These are phyloP conservation scores for Kingdonia uniflora DNA, from an alignment of 164 flowering plant genomes.

Conservation along the genomic window DNA sequence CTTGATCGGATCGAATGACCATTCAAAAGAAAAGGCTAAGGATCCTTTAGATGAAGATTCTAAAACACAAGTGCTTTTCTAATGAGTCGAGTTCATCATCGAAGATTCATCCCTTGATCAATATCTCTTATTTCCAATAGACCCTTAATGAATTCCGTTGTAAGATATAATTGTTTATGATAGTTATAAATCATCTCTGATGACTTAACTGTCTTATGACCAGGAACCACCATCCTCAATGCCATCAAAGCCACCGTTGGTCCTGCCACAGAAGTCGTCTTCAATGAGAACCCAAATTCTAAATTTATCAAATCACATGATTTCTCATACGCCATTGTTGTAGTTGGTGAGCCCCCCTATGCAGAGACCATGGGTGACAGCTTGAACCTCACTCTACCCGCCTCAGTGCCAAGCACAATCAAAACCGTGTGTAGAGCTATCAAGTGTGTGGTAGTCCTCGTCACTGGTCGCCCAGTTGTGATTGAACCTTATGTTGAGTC, in stretches of 20 bases:
- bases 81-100: no score
- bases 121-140: no score
- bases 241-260: slow-evolving; percentile 28
- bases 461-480: slow-evolving; percentile 39
- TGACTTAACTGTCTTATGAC: no score
- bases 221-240: slow-evolving; percentile 4
- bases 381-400: slow-evolving; percentile 25
- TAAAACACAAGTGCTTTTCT: no score
- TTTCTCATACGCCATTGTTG: slow-evolving; percentile 37
- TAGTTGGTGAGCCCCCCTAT: slow-evolving; percentile 38
- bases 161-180: no score
- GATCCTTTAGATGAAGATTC: no score
- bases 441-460: slow-evolving; percentile 29
- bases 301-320: slow-evolving; percentile 22
- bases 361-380: slow-evolving; percentile 32
- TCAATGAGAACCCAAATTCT: slow-evolving; percentile 26
- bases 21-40: no score
- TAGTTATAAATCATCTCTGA: no score
- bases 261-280: slow-evolving; percentile 26
- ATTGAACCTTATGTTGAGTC: slow-evolving; percentile 26
- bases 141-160: no score
- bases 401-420: slow-evolving; percentile 25
- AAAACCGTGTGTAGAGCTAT: slow-evolving; percentile 24
- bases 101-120: no score
- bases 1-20: no score